Evolutionary conservation across 805 yeast species (phyloP), one percentile per base, ranked within the genome.

Genomic region (Saturnispora gosingensis): DNA sequence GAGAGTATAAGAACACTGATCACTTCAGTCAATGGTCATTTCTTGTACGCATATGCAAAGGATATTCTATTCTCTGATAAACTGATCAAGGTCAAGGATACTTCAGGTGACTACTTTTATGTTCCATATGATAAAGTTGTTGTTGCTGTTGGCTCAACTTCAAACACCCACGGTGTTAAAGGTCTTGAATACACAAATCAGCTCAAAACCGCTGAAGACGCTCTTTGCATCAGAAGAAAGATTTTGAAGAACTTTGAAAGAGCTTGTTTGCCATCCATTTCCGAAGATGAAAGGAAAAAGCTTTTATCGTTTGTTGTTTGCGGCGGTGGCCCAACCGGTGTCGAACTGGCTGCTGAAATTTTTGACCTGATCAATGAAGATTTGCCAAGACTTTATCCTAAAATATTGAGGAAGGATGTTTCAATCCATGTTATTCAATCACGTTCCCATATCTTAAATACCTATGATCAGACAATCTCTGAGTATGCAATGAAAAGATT

Each of bases 301-400:
- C 76, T 91, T 61, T 77, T 91, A 65, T 85, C 85, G 54, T 83
- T 89, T 61, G 91, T 91, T 56, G 95, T 90, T 56, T 95, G 93
- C 59, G 98, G 97, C 62, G 98, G 96, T 69, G 97, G 97, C 55
- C 97, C 97, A 66, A 91, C 98, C 46, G 98, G 98, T 72, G 97
- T 90, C 55, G 97, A 90, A 72, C 84, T 88, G 62, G 97, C 97
- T 58, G 97, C 96, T 62, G 97, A 91, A 71, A 73, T 90, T 61
- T 95, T 85, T 72, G 98, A 90, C 70, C 88, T 86, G 70, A 83
- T 89, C 56, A 91, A 88, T 68, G 95, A 90, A 68, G 97, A 90
- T 70, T 75, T 90, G 70, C 73, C 75, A 61, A 85, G 83, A 69
- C 85, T 95, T 88, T 84, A 87, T 72, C 97, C 97, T 45, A 83